Evolutionary conservation across 1,284 basidiomycete species (phyloP).

Genomic region (Ustilago loliicola): DNA sequence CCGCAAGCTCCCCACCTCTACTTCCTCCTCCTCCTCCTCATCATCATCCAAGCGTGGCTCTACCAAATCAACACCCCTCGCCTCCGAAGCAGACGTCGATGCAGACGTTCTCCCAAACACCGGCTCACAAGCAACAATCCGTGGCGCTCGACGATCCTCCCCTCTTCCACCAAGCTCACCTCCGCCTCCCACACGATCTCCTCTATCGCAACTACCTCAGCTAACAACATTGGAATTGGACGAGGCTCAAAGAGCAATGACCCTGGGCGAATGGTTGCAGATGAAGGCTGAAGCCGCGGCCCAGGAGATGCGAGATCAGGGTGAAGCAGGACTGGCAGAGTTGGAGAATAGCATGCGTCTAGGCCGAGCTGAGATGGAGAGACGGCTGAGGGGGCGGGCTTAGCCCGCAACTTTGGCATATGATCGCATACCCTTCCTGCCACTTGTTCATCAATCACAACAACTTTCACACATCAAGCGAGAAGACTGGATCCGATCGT

Average conservation of each 20-base stretch:
- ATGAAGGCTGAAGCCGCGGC: constrained; percentile 41
- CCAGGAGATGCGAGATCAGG: constrained; percentile 41
- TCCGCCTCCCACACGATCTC: constrained; percentile 3
- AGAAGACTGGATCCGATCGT: background rate
- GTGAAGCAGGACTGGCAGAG: constrained; percentile 29
- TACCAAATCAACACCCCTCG: constrained; percentile 8
- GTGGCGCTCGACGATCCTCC: constrained; percentile 23
- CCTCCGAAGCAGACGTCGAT: constrained; percentile 11
- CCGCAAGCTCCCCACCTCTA: constrained; percentile 10
- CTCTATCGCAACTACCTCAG: constrained; percentile 27
- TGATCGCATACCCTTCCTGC: too few relatives aligned
- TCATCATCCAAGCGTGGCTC: constrained; percentile 17
- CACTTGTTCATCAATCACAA: too few relatives aligned
- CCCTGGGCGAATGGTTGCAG: constrained; percentile 53
- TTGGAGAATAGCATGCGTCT: constrained; percentile 30
- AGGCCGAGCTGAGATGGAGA: constrained; percentile 27
- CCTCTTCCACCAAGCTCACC: constrained; percentile 4
- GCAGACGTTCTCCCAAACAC: constrained; percentile 16
- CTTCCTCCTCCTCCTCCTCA: background rate
- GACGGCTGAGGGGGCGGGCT: constrained; percentile 16
- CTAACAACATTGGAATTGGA: constrained; percentile 25
- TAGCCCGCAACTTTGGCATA: too few relatives aligned
- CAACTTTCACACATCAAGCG: background rate
- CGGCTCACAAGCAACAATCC: constrained; percentile 39
- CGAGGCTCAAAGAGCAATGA: constrained; percentile 32